Base-by-base conservation (phyloP, 345 rosid genomes). In the Theobroma cacao region DNA sequence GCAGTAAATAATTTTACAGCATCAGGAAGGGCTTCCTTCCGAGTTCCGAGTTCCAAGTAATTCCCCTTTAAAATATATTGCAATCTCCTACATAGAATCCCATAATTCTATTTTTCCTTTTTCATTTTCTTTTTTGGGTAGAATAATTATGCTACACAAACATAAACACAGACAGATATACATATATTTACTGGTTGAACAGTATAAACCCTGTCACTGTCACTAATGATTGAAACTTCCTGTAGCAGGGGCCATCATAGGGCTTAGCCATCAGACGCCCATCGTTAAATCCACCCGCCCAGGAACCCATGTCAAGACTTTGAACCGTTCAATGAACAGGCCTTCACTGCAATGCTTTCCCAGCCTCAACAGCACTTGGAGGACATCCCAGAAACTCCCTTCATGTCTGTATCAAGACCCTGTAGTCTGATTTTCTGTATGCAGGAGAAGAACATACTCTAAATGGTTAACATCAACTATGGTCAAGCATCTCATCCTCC, bases 121-220 rank as follows among this genome's bases (percentile, higher is more conserved):
- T 13, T 9, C 4, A 40, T 38, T 53, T 13, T 9, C 4, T 55
- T 38, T 53, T 30, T 30, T 1, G 0, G 36, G 40, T 31, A 1
- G 30, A 55, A 28, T 14, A 47, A 15, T 78, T 62, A 48, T 30
- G 38, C 53, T 50, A 48, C 55, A 26, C 38, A 48, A 11, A 50
- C 77, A 60, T 71, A 71, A 43, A 31, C 34, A 38, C 64, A 79
- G 75, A 38, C 64, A 79, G 75, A 72, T 26, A 61, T 70, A 24
- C 33, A 72, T 59, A 62, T 78, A 78, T 79, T 63, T 72, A 79
- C 77, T 14, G 71, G 31, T 15, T 34, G 11, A 47, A 5, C 62
- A 48, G 12, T 26, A 18, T n/a, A 24, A 58, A 68, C 30, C 33
- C 20, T 40, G n/a, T 56, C 28, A 53, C 20, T 40, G n/a, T 56